phyloP scores from a whole-genome alignment of 2,329 filamentous ascomycete species.

The Huntiella moniliformis region DNA sequence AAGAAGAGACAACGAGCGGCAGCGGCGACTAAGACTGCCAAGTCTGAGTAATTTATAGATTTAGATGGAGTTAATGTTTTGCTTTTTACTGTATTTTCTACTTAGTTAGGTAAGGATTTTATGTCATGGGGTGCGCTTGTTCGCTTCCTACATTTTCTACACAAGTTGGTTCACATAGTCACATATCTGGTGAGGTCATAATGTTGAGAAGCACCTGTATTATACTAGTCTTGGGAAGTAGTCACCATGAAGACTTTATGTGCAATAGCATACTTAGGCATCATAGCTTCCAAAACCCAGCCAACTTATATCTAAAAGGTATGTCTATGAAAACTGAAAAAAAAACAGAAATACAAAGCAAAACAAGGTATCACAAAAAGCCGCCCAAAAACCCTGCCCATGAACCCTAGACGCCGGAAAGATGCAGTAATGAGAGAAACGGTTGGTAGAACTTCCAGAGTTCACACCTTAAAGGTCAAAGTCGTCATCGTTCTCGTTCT shows the following conservation, averaged over 20 bases:
- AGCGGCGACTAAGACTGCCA: constrained; percentile 21
- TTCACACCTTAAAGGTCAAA: constrained; percentile 1
- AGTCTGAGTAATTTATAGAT: constrained; percentile 16
- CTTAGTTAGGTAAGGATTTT: constrained; percentile 1
- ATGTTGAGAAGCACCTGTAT: too few species aligned
- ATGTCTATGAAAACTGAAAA: neutral
- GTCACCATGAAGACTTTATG: too few species aligned
- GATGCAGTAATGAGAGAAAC: too few species aligned
- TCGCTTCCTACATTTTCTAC: neutral
- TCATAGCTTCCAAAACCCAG: neutral
- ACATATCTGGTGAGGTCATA: too few species aligned
- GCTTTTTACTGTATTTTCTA: neutral
- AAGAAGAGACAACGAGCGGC: constrained; percentile 27
- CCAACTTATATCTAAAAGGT: neutral
- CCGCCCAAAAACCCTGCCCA: too few species aligned
- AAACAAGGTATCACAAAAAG: neutral
- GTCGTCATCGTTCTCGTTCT: neutral
- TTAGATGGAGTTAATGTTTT: neutral
- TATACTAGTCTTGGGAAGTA: too few species aligned
- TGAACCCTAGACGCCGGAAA: too few species aligned
- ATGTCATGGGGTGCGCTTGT: neutral
- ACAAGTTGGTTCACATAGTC: too few species aligned
- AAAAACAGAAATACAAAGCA: neutral
- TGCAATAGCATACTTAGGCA: too few species aligned
- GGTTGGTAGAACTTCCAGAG: neutral